Evolutionary conservation across 257 asterid genomes (phyloP), one percentile per base, ranked within the genome.

Genomic region (Gentiana straminea): DNA sequence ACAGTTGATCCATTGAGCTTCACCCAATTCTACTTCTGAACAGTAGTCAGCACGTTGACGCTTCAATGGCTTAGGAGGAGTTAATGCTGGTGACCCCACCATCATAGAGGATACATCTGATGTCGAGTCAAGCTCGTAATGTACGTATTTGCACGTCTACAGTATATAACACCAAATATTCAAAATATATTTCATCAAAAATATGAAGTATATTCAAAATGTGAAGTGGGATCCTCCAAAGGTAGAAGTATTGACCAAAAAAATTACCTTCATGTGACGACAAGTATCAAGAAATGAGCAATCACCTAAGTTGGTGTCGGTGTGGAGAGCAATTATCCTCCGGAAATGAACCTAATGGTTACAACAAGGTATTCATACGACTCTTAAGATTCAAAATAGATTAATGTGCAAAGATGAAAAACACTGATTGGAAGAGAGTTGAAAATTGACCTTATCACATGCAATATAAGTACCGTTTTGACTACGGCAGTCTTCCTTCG

Each of bases 261-360:
- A 58, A 46, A 55, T 64, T 55, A 91, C 97, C 98, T 91, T 91
- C 98, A 91, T 91, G 80, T 91, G 98, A 67, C 98, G 98, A 71
- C 98, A 91, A 47, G 97, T 91, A 56, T 91, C 98, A 49, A 91
- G 95, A 74, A 91, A 91, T 55, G 98, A 91, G 69, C 98, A 91
- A 69, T 91, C 98, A 53, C 98, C 98, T 76, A 91, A 74, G 70
- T 83, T 91, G 70, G 80, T 80, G 81, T 91, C 98, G 51, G 98
- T 91, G 54, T 91, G 98, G 2, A 78, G 81, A 63, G 97, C 97
- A 81, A 91, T 87, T 68, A 91, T 91, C 63, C 98, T 89, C 52
- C 98, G 84, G 68, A 91, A 91, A 75, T 91, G 98, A 73, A 91
- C 98, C 97, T 91, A 65, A 52, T 63, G 33, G 15, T 35, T 45